Conservation (phyloP, 2,329 filamentous ascomycete species). For the Colletotrichum camelliae region DNA sequence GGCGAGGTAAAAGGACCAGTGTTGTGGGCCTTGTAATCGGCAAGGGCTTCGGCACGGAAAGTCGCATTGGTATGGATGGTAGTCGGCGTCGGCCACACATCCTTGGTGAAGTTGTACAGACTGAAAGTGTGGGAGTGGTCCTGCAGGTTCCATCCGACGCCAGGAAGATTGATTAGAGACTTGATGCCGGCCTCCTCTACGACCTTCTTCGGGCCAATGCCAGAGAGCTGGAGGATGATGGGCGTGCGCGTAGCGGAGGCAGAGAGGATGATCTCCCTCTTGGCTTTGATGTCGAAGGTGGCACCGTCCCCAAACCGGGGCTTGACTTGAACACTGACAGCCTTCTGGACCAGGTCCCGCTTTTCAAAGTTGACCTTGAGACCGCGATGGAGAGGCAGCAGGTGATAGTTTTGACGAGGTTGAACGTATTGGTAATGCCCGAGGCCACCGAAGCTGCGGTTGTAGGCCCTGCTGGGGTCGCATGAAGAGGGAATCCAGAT, state of each 20-base stretch:
- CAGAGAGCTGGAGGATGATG: background rate
- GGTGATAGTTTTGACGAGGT: background rate
- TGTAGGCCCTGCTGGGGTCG: background rate
- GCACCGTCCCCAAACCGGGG: background rate
- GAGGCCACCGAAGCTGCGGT: background rate
- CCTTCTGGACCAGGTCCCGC: background rate
- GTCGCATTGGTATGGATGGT: background rate
- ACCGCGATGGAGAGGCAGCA: background rate
- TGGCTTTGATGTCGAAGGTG: background rate
- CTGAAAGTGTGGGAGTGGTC: constrained; percentile 32
- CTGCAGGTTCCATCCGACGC: constrained; percentile 34
- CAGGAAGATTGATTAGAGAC: background rate
- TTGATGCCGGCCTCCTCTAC: background rate
- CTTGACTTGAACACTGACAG: background rate
- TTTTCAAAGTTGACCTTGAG: background rate
- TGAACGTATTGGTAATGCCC: background rate
- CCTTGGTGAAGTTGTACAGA: background rate
- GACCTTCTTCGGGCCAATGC: background rate
- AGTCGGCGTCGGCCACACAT: background rate
- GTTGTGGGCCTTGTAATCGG: background rate
- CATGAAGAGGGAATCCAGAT: background rate
- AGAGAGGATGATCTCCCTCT: background rate
- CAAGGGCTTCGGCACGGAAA: background rate
- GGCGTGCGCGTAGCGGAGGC: background rate
- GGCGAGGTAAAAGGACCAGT: constrained; percentile 10